Evolutionary conservation across 2,329 filamentous ascomycete genomes (phyloP).

Genomic region (Colletotrichum musicola): DNA sequence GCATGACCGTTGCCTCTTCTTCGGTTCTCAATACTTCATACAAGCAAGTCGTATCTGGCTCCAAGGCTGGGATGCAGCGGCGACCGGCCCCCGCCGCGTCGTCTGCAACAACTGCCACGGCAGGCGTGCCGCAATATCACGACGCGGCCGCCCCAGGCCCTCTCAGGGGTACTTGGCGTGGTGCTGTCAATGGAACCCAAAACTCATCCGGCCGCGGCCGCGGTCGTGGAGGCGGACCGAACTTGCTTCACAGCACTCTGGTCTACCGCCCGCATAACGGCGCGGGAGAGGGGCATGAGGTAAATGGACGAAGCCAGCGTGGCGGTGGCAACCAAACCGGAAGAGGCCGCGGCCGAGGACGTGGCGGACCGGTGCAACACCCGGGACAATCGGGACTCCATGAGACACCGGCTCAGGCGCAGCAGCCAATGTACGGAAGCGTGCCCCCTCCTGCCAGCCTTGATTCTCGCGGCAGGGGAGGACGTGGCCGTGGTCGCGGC

Average conservation of each 20-base stretch:
- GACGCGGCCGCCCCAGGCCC: conserved; percentile 67
- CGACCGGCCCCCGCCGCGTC: conserved; percentile 58
- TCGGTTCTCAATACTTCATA: conserved; percentile 89
- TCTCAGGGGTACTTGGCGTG: conserved; percentile 69
- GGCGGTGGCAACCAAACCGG: conserved; percentile 41
- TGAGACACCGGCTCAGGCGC: conserved; percentile 40
- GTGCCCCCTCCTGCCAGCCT: conserved; percentile 72
- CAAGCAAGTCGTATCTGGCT: conserved; percentile 81
- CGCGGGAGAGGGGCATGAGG: conserved; percentile 44
- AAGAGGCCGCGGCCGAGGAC: conserved; percentile 37
- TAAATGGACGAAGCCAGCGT: conserved; percentile 44
- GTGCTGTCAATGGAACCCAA: conserved; percentile 62
- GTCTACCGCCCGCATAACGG: conserved; percentile 61
- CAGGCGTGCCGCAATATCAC: conserved; percentile 72
- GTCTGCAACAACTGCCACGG: conserved; percentile 66
- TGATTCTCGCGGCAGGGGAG: conserved; percentile 58
- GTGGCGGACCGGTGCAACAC: conserved; percentile 32
- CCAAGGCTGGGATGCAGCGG: conserved; percentile 69
- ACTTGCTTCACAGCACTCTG: conserved; percentile 64
- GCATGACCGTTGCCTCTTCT: conserved; percentile 89
- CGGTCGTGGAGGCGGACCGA: conserved; percentile 50
- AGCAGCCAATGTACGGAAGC: conserved; percentile 58
- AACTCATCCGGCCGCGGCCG: conserved; percentile 50
- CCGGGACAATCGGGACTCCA: conserved; percentile 32
- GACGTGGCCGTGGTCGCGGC: conserved; percentile 49